phyloP scores from a whole-genome alignment of 345 rosid genomes.

The Chamaenerion angustifolium region DNA sequence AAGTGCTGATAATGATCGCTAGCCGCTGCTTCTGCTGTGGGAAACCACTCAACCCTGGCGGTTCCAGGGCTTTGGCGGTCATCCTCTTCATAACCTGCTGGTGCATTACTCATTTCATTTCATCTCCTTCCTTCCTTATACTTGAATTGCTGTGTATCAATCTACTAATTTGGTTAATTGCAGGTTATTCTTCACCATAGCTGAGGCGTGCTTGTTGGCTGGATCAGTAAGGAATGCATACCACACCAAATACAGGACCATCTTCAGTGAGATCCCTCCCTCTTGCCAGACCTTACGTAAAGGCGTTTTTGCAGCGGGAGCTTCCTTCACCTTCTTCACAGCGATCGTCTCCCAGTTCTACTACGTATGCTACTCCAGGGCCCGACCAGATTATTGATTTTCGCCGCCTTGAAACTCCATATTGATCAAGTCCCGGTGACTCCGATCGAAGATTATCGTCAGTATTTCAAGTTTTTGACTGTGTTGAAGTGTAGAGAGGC shows the following conservation, averaged over 20 bases:
- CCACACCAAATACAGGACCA: conserved; percentile 55
- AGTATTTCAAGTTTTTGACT: too few species aligned
- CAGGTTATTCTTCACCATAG: conserved; percentile 80
- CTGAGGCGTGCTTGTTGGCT: conserved; percentile 74
- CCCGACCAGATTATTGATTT: conserved; percentile 4
- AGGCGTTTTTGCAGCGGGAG: conserved; percentile 85
- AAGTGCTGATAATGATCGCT: conserved; percentile 45
- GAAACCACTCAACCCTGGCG: conserved; percentile 58
- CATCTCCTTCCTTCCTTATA: too few species aligned
- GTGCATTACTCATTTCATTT: conserved; percentile 12
- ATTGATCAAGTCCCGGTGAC: too few species aligned
- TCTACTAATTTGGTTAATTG: too few species aligned
- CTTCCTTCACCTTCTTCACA: conserved; percentile 62
- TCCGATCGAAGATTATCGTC: too few species aligned
- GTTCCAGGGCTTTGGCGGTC: conserved; percentile 65
- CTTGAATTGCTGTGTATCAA: too few species aligned
- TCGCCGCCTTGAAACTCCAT: too few species aligned
- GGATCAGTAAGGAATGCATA: conserved; percentile 76
- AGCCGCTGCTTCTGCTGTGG: conserved; percentile 83
- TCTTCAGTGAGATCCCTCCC: conserved; percentile 13
- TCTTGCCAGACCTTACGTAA: conserved; percentile 57
- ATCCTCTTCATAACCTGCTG: conserved; percentile 67
- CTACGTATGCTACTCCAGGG: conserved; percentile 52
- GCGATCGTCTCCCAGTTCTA: conserved; percentile 70
- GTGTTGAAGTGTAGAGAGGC: too few species aligned